Conservation (phyloP, 768 basidiomycete species). For the Trametes coccinea region DNA sequence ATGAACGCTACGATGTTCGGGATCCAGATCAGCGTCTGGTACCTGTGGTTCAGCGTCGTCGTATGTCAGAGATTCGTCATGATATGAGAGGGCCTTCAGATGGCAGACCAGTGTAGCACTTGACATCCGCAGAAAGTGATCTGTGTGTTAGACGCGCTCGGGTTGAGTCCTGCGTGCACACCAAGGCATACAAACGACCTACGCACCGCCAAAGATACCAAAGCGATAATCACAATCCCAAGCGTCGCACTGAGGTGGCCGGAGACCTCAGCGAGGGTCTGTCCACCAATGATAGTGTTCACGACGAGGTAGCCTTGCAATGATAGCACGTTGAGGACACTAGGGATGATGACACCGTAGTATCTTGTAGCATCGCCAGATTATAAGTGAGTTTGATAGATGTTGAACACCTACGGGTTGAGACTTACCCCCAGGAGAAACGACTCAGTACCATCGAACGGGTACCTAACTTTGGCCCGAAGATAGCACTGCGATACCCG, state of each 20-base stretch:
- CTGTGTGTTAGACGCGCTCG: constrained; percentile 1
- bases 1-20: constrained; percentile 42
- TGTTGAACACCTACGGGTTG: background rate
- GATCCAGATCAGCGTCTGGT: constrained; percentile 42
- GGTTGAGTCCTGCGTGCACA: no score
- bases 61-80: background rate
- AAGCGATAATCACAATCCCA: constrained; percentile 46
- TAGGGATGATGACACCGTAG: constrained; percentile 41
- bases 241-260: constrained; percentile 30
- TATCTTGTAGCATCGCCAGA: constrained; percentile 32
- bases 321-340: constrained; percentile 43
- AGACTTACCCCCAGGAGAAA: constrained; percentile 47
- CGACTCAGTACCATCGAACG: constrained; percentile 57
- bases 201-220: constrained; percentile 34
- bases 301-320: constrained; percentile 50
- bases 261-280: constrained; percentile 44
- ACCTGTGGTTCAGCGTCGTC: constrained; percentile 23
- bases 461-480: constrained; percentile 55
- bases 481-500: constrained; percentile 39
- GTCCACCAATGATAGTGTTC: constrained; percentile 50
- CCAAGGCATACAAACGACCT: no score
- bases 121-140: constrained; percentile 38
- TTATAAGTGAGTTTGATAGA: background rate
- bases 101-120: constrained; percentile 35
- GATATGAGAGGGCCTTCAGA: background rate